These are phyloP conservation scores for Pichia sp. DNA, from an alignment of 1,139 yeast genomes.

Conservation along the genomic window DNA sequence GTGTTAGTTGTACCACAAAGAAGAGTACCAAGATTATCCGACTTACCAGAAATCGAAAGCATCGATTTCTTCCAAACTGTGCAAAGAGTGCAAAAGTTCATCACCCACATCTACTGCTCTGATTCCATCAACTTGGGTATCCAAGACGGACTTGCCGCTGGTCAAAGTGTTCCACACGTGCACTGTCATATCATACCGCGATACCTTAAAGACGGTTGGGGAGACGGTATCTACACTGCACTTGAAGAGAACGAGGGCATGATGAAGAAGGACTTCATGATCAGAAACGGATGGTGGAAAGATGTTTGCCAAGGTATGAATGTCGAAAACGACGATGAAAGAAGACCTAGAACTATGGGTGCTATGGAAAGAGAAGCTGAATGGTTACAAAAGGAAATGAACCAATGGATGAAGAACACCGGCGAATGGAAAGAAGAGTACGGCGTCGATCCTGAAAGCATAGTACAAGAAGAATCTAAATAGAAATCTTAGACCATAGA, in stretches of 20 bases:
- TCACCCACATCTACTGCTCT: slow-evolving; percentile 64
- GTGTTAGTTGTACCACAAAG: slow-evolving; percentile 81
- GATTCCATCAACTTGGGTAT: slow-evolving; percentile 85
- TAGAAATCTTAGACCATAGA: too few species aligned
- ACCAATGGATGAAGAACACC: slow-evolving; percentile 27
- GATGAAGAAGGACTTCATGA: slow-evolving; percentile 6
- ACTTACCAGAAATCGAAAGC: slow-evolving; percentile 69
- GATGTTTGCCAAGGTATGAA: slow-evolving; percentile 33
- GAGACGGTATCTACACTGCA: slow-evolving; percentile 66
- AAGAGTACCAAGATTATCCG: slow-evolving; percentile 60
- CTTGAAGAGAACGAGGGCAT: slow-evolving; percentile 48
- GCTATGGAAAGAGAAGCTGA: slow-evolving; percentile 68
- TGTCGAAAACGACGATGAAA: slow-evolving; percentile 44
- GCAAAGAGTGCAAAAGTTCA: slow-evolving; percentile 67
- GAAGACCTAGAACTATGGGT: slow-evolving; percentile 53
- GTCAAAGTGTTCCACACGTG: slow-evolving; percentile 90
- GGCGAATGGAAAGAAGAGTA: slow-evolving; percentile 8
- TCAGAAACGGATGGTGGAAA: slow-evolving; percentile 17
- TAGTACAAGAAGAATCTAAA: neutral
- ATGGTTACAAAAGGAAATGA: slow-evolving; percentile 45
- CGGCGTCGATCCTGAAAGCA: slow-evolving; percentile 2
- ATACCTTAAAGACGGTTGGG: slow-evolving; percentile 58
- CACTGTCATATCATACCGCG: slow-evolving; percentile 94
- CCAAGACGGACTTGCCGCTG: slow-evolving; percentile 96
- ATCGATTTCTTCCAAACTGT: slow-evolving; percentile 75